Evolutionary conservation across 352 stramenopile genomes (phyloP).

Genomic region (Phytophthora ramorum): DNA sequence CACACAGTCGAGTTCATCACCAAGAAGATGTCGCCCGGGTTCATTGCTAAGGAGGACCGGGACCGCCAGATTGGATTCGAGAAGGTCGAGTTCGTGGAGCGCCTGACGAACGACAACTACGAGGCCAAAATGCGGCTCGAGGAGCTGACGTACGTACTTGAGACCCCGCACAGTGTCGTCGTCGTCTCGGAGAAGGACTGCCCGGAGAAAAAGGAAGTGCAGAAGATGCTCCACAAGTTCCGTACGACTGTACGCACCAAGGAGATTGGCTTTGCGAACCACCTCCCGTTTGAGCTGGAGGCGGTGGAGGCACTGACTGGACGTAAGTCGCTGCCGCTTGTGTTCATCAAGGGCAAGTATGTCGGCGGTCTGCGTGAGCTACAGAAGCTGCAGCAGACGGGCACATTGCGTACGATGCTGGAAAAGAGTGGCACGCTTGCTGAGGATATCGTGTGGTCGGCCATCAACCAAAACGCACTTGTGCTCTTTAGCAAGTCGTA

Average conservation of each 20-base stretch:
- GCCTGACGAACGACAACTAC: constrained; percentile 63
- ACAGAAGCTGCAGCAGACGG: constrained; percentile 82
- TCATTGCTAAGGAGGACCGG: constrained; percentile 70
- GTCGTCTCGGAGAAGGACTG: constrained; percentile 96
- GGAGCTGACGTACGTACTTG: constrained; percentile 74
- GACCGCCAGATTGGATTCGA: constrained; percentile 75
- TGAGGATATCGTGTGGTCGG: constrained; percentile 75
- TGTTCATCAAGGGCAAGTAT: constrained; percentile 96
- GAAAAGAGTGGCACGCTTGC: constrained; percentile 72
- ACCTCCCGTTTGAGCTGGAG: constrained; percentile 74
- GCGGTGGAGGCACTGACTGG: constrained; percentile 91
- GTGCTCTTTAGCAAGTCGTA: constrained; percentile 91
- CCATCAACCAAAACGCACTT: constrained; percentile 71
- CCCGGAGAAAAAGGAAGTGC: constrained; percentile 91
- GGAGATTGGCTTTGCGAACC: constrained; percentile 61
- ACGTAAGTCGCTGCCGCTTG: constrained; percentile 93
- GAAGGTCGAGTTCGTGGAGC: constrained; percentile 71
- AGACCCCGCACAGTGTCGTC: constrained; percentile 89
- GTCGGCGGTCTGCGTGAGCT: constrained; percentile 95
- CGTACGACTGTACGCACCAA: constrained; percentile 62
- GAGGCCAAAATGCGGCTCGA: constrained; percentile 69
- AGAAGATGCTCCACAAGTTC: constrained; percentile 81
- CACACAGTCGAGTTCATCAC: constrained; percentile 79
- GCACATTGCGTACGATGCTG: constrained; percentile 90
- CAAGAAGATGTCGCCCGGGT: constrained; percentile 75